phyloP scores from a whole-genome alignment of 257 asterid genomes.

The Ophiorrhiza pumila region DNA sequence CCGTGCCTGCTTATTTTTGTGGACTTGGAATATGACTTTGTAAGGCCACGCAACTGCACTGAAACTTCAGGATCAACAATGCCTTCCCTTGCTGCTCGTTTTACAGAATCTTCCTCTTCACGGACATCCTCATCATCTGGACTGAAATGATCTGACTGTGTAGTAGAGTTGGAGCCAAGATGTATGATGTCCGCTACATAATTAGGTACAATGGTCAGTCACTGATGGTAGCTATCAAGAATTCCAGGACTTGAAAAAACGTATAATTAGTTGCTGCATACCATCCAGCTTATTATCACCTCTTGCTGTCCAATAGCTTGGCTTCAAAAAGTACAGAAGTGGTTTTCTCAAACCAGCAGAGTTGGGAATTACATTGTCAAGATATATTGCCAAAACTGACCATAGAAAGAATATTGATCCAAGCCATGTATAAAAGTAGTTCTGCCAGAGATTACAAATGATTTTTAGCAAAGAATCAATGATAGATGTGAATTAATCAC shows the following conservation, averaged over 20 bases:
- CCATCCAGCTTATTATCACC: constrained; percentile 24
- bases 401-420: constrained; percentile 24
- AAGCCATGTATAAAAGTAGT: constrained; percentile 27
- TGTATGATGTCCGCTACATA: constrained; percentile 4
- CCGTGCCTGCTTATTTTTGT: constrained; percentile 14
- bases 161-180: constrained; percentile 15
- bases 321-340: constrained; percentile 23
- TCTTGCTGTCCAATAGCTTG: constrained; percentile 38
- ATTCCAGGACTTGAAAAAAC: neutral
- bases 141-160: constrained; percentile 7
- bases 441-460: constrained; percentile 15
- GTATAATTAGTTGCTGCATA: neutral
- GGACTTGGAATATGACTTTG: constrained; percentile 27
- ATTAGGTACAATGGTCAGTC: neutral
- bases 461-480: neutral
- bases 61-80: constrained; percentile 29
- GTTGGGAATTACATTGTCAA: constrained; percentile 35
- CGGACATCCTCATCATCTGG: constrained; percentile 29
- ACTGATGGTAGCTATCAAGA: neutral
- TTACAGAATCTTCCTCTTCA: constrained; percentile 32
- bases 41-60: constrained; percentile 35
- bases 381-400: constrained; percentile 33
- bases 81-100: constrained; percentile 25
- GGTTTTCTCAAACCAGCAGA: constrained; percentile 31
- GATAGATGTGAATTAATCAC: neutral